Conservation (phyloP, 352 stramenopile species). For the Vaucheria bursata region DNA sequence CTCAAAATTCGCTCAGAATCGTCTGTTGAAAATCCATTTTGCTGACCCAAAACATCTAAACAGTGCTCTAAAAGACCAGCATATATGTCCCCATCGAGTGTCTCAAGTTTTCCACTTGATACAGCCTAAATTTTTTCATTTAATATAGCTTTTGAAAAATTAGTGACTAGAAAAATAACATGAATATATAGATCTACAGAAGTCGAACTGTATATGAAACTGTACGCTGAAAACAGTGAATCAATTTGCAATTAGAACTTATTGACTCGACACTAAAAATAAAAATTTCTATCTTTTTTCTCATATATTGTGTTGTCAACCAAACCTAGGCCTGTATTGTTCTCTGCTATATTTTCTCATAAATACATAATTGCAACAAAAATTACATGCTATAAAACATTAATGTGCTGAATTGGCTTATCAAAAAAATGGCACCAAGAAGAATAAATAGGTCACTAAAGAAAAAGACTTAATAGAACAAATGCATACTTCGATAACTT, state of each 20-base stretch:
- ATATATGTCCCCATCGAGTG: background rate
- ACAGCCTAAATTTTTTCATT: background rate
- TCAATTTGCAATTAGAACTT: background rate
- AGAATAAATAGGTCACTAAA: too few species aligned
- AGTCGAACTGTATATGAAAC: too few species aligned
- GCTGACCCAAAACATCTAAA: background rate
- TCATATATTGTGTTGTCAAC: too few species aligned
- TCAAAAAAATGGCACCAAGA: too few species aligned
- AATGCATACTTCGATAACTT: too few species aligned
- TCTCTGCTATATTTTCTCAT: too few species aligned
- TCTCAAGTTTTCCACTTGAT: background rate
- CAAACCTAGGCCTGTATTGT: too few species aligned
- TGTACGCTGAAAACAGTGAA: background rate
- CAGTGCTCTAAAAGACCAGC: background rate
- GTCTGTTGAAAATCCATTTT: constrained; percentile 9
- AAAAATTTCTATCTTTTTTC: background rate
- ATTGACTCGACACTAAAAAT: background rate
- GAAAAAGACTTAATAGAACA: too few species aligned
- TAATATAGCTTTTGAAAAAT: background rate
- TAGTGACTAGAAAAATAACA: background rate
- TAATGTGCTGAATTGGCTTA: too few species aligned
- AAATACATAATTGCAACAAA: too few species aligned
- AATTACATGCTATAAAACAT: too few species aligned
- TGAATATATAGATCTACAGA: background rate
- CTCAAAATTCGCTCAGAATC: constrained; percentile 31